Conservation (phyloP, 2,329 filamentous ascomycete genomes). For the Aspergillus pseudoviridinutans region DNA sequence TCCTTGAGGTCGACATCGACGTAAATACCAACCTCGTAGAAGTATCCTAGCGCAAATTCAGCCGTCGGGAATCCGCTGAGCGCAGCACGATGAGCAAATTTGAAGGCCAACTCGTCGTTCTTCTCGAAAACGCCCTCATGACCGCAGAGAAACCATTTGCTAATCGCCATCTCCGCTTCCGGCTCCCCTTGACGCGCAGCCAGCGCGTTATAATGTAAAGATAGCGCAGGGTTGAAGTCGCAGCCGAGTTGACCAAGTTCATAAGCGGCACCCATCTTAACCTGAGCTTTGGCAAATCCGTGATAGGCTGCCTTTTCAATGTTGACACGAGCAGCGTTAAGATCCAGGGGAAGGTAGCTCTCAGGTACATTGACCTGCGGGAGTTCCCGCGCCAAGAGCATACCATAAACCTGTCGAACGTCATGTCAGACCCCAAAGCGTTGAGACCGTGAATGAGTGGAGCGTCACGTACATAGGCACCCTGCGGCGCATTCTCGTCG, state of each 20-base stretch:
- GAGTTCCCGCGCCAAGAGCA: slow-evolving; percentile 85
- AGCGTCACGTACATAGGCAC: slow-evolving; percentile 63
- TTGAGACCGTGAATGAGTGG: background rate
- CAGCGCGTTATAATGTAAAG: slow-evolving; percentile 91
- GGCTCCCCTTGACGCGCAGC: slow-evolving; percentile 88
- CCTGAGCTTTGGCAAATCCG: slow-evolving; percentile 91
- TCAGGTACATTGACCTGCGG: slow-evolving; percentile 85
- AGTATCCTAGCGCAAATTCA: slow-evolving; percentile 96
- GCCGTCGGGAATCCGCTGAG: slow-evolving; percentile 77
- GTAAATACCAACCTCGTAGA: slow-evolving; percentile 93
- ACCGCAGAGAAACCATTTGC: slow-evolving; percentile 97
- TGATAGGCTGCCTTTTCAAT: slow-evolving; percentile 96
- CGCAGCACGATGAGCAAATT: slow-evolving; percentile 84
- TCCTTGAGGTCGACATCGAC: slow-evolving; percentile 78
- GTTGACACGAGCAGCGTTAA: slow-evolving; percentile 72
- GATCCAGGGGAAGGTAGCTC: slow-evolving; percentile 64
- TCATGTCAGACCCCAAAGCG: slow-evolving; percentile 5
- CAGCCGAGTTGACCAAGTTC: slow-evolving; percentile 91
- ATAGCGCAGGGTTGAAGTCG: slow-evolving; percentile 89
- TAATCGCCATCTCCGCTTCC: slow-evolving; percentile 92
- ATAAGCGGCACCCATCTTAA: slow-evolving; percentile 95
- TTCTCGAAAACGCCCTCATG: slow-evolving; percentile 90
- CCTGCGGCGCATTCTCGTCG: slow-evolving; percentile 95
- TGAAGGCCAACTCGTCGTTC: slow-evolving; percentile 90
- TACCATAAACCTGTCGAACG: slow-evolving; percentile 66